A percentile compares a stretch with the other conserved stretches of the same genome.
phyloP scores from a whole-genome alignment of 352 stramenopile genomes.

The Globisporangium spinosum region DNA sequence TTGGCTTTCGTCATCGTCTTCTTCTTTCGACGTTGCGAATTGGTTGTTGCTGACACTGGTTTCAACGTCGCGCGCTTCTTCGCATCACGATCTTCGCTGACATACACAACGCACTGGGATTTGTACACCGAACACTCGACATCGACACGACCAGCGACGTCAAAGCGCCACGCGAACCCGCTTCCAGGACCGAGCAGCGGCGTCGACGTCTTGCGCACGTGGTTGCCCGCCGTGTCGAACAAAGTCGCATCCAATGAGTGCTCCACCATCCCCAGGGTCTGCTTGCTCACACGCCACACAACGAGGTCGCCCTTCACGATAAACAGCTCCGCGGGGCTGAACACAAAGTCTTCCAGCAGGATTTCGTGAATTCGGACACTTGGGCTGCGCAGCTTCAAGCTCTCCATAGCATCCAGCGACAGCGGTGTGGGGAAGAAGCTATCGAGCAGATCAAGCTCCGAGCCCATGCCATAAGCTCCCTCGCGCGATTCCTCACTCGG shows the following conservation, averaged over 20 bases:
- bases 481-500: background rate
- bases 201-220: conserved; percentile 19
- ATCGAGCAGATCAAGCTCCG: conserved; percentile 2
- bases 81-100: conserved; percentile 13
- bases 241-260: conserved; percentile 34
- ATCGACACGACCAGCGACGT: conserved; percentile 17
- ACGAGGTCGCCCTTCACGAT: conserved; percentile 32
- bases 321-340: conserved; percentile 26
- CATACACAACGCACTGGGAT: conserved; percentile 25
- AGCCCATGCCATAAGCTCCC: background rate
- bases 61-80: conserved; percentile 15
- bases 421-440: conserved; percentile 28
- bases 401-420: conserved; percentile 18
- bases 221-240: conserved; percentile 2
- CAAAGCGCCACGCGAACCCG: conserved; percentile 37
- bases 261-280: conserved; percentile 36
- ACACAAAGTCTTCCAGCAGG: conserved; percentile 35
- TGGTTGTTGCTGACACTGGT: background rate
- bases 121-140: conserved; percentile 41
- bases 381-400: conserved; percentile 1
- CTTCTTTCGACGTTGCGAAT: conserved; percentile 19
- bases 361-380: conserved; percentile 29
- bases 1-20: conserved; percentile 24
- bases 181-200: conserved; percentile 24
- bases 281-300: conserved; percentile 32